Evolutionary conservation across 805 yeast species (phyloP).

Genomic region (Kuraishia ogatae): DNA sequence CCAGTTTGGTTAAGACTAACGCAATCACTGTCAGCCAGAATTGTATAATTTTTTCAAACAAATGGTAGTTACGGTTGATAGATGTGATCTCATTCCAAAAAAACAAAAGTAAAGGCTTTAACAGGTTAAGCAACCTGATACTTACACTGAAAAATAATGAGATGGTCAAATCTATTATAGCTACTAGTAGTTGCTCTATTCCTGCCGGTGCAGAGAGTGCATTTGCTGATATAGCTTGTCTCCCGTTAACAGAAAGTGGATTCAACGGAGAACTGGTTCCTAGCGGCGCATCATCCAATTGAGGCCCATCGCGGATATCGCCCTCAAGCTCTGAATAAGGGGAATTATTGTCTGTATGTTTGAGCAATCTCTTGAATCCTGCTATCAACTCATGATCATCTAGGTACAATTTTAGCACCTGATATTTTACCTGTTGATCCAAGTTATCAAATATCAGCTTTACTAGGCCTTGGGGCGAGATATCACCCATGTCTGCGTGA

Average conservation of each 20-base stretch:
- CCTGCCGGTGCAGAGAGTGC: background rate
- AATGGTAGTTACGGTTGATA: background rate
- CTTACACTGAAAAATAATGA: background rate
- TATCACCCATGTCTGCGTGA: background rate
- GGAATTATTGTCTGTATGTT: background rate
- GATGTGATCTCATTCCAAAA: background rate
- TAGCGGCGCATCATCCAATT: background rate
- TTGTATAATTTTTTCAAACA: background rate
- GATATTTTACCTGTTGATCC: slow-evolving; percentile 10
- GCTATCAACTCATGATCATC: slow-evolving; percentile 10
- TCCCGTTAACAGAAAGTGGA: background rate
- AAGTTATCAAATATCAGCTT: slow-evolving; percentile 7
- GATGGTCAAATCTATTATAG: background rate
- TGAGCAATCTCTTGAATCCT: slow-evolving; percentile 4
- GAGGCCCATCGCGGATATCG: too few species aligned
- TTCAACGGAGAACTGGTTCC: background rate
- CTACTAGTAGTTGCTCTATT: background rate
- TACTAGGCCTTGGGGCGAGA: slow-evolving; percentile 6
- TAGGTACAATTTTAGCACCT: slow-evolving; percentile 11
- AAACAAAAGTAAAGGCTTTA: background rate
- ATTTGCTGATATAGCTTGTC: background rate
- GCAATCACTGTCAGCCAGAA: background rate
- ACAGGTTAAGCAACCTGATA: background rate
- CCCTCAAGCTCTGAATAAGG: background rate
- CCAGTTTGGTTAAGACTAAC: background rate